Percentiles rank a stretch among this genome's conserved stretches.
Conservation (phyloP, 2,329 filamentous ascomycete species). For the Ophiocordyceps camponoti-leonardi region DNA sequence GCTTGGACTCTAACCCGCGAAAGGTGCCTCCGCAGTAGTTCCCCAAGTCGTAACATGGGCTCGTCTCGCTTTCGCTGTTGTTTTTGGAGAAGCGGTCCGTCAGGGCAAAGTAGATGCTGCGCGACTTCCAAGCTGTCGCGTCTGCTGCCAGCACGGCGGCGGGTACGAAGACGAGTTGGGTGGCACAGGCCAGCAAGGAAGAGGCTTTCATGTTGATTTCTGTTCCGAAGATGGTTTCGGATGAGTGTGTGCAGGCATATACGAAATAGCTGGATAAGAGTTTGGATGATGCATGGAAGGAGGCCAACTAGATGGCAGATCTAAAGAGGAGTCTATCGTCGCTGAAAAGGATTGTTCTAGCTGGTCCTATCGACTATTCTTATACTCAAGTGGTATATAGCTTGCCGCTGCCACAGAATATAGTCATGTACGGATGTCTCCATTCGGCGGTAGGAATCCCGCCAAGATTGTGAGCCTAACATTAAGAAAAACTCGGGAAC, state of each 20-base stretch:
- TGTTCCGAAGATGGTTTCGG: not conserved
- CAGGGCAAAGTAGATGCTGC: constrained; percentile 40
- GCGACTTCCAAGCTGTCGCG: constrained; percentile 29
- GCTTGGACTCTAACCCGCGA: constrained; percentile 35
- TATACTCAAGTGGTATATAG: not conserved
- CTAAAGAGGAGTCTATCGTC: too few species aligned
- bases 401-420: not conserved
- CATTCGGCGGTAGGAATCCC: not conserved
- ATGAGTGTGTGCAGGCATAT: not conserved
- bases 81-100: constrained; percentile 37
- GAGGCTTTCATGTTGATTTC: not conserved
- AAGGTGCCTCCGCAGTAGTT: constrained; percentile 46
- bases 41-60: constrained; percentile 20
- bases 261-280: too few species aligned
- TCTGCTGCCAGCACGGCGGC: constrained; percentile 14
- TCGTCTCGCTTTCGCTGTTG: constrained; percentile 17
- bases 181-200: not conserved
- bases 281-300: not conserved
- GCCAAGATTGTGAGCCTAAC: not conserved
- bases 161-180: not conserved
- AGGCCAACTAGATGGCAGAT: too few species aligned
- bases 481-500: not conserved
- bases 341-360: too few species aligned
- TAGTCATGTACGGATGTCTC: not conserved
- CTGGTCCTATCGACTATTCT: not conserved